Evolutionary conservation across 805 yeast genomes (phyloP).

Genomic region (Saturnispora gosingensis): DNA sequence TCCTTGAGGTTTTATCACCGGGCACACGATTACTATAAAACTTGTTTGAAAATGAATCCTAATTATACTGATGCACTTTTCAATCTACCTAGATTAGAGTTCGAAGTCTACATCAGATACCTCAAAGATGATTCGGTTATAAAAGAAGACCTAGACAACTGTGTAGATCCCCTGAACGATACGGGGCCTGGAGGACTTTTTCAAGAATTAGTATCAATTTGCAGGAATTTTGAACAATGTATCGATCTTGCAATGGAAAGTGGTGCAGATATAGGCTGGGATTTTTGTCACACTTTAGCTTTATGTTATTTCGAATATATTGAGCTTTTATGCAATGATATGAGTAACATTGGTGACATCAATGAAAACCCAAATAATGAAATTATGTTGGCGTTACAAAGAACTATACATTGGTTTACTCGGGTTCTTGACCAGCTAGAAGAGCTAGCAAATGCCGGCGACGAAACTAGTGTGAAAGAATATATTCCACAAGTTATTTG

Average conservation of each 20-base stretch:
- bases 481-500: slow-evolving; percentile 19
- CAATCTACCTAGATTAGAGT: slow-evolving; percentile 49
- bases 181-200: slow-evolving; percentile 26
- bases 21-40: slow-evolving; percentile 38
- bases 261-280: slow-evolving; percentile 26
- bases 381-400: slow-evolving; percentile 13
- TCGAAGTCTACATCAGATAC: slow-evolving; percentile 46
- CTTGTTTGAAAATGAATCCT: slow-evolving; percentile 26
- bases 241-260: slow-evolving; percentile 18
- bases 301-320: slow-evolving; percentile 39
- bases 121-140: slow-evolving; percentile 38
- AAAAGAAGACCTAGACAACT: slow-evolving; percentile 25
- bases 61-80: slow-evolving; percentile 40
- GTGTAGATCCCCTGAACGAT: slow-evolving; percentile 25
- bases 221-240: slow-evolving; percentile 33
- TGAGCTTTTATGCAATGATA: slow-evolving; percentile 23
- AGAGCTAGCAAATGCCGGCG: not conserved
- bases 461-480: slow-evolving; percentile 1
- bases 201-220: slow-evolving; percentile 29
- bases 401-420: slow-evolving; percentile 12
- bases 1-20: slow-evolving; percentile 55
- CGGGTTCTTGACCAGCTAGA: slow-evolving; percentile 7
- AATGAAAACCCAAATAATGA: not conserved
- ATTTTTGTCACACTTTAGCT: slow-evolving; percentile 38
- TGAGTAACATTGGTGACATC: not conserved